These are phyloP conservation scores for Macrolepiota fuliginosa DNA, from an alignment of 768 basidiomycete species.

Conservation along the genomic window DNA sequence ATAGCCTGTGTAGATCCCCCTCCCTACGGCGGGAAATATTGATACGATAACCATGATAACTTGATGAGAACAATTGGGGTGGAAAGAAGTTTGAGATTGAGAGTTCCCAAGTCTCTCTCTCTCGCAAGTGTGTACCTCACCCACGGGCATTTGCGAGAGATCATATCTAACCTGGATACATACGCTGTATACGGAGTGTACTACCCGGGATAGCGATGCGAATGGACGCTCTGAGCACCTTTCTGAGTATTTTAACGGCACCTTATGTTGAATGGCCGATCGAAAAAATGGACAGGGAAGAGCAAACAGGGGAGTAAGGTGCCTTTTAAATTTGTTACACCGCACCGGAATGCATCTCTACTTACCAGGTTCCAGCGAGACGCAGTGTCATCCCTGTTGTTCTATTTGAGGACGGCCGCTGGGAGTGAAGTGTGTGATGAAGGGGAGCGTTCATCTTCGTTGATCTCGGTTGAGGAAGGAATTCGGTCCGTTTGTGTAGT, in stretches of 20 bases:
- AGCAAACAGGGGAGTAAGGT: constrained; percentile 3
- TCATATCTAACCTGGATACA: background rate
- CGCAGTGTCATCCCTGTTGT: background rate
- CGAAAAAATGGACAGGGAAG: background rate
- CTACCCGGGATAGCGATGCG: background rate
- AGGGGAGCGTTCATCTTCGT: background rate
- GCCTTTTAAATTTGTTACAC: constrained; percentile 8
- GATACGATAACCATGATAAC: background rate
- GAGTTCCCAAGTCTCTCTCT: no score
- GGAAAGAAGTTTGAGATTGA: background rate
- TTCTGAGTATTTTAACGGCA: background rate
- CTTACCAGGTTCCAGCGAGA: background rate
- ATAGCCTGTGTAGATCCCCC: background rate
- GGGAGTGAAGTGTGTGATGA: background rate
- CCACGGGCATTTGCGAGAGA: background rate
- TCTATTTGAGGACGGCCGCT: background rate
- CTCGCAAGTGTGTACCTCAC: background rate
- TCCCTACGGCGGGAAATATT: background rate
- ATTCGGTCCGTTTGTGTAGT: background rate
- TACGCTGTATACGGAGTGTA: background rate
- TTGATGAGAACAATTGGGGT: background rate
- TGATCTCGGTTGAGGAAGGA: background rate
- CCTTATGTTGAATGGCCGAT: background rate
- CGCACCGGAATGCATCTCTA: constrained; percentile 1
- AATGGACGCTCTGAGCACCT: background rate